Base-by-base conservation (phyloP, 1,284 basidiomycete species). In the Ganoderma meredithae region DNA sequence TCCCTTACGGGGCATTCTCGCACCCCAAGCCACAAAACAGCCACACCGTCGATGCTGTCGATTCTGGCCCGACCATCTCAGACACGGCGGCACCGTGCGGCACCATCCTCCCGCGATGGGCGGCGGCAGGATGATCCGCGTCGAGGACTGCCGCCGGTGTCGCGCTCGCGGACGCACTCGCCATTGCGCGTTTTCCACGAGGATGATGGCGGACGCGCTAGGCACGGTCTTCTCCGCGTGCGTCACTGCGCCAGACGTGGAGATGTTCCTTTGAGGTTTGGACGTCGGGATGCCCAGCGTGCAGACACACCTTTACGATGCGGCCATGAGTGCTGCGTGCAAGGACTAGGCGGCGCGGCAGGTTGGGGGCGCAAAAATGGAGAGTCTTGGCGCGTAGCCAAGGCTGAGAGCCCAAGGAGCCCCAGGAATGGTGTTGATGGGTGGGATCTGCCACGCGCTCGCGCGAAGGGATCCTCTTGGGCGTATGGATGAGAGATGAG, bases 401-500 rank as follows among this genome's bases (percentile, higher is more conserved):
- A 31, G 31, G 5, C 31, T 31, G 31, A 4, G 31, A 31, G 31
- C 5, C 31, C 31, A 31, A 31, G 31, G 82, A 17, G 82, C 84
- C 56, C 94, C 92, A 0, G 95, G 94, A 33, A 95, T 88, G 3
- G 93, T 94, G 72, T 90, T 89, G 53, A 88, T 78, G 0, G 88
- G 84, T 91, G 1, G 83, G 79, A 58, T 91, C 90, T 8, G 84
- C 77, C 10, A 92, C 79, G 10, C 88, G 85, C 63, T 88, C 87
- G 64, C 86, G 85, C 39, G 90, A 74, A 0, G 87, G 85, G 6
- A 90, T 82, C 55, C 87, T 86, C 78, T 93, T 94, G 0, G 90
- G 87, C 4, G 93, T 89, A 79, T 95, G 93, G 41, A 94, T 85
- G 63, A 99, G 85, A 0, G 66, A 99, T 88, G 65, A 99, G 88